Base-by-base conservation (phyloP, 2,329 filamentous ascomycete species). In the Fusarium fracticaudum region DNA sequence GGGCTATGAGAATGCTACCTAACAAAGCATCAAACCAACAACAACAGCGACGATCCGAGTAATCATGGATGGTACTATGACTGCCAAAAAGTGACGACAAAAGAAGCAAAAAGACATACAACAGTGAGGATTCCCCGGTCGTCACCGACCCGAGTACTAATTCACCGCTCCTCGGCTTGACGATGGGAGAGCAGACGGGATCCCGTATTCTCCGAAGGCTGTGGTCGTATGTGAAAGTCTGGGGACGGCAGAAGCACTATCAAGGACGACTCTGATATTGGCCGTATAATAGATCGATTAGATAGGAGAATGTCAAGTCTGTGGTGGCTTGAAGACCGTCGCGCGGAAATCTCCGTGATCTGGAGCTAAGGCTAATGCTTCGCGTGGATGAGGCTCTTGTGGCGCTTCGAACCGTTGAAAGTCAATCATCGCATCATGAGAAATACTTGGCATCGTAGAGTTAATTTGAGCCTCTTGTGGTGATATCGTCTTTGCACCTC, bases 111-210 rank as follows among this genome's bases (percentile, higher is more conserved):
- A 64, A 65, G 50, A 67, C 64, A 67, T 67, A 67, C 64, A 67
- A 67, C 50, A 65, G 60, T 58, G 50, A 58, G 64, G 60, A 67
- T 67, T 67, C 64, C 60, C 64, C 60, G 37, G 60, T 67, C 60
- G 60, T 67, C 64, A 67, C 64, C 60, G 64, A 50, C 63, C 65
- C 41, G 48, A 67, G 47, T 53, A 53, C 64, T 67, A 67, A 60
- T 68, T 53, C 65, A 53, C 53, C 65, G 63, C 63, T 68, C 24
- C 35, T 60, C 29, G 55, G 54, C 54, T 68, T 68, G 63, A 67
- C 66, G 31, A 50, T 61, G 47, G 54, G 66, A 68, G 66, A 68
- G 66, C 66, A n/a, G 66, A 69, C 67, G 66, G 59, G 67, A 70
- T 69, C 59, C 66, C 24, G 59, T 70, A 70, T 65, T 70, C 11